phyloP scores from a whole-genome alignment of 139 green algal genomes.

The Spirogloea muscicola region DNA sequence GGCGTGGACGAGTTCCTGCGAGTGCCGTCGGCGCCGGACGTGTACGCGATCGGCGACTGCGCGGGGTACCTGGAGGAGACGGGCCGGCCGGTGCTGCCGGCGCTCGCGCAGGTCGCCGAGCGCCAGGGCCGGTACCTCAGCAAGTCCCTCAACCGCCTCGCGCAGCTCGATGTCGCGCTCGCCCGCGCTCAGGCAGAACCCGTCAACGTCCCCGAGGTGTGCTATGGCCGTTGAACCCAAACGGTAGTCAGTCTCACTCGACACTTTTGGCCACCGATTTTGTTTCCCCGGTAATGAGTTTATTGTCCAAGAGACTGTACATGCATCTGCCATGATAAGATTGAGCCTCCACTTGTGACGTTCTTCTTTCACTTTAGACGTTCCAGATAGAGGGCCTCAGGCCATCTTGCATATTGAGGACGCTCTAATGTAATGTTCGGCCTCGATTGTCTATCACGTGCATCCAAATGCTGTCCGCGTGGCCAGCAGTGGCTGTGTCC shows the following conservation, averaged over 20 bases:
- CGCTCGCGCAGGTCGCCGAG: slow-evolving; percentile 86
- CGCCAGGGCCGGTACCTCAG: slow-evolving; percentile 88
- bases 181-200: neutral
- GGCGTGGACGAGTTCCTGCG: slow-evolving; percentile 24
- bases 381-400: too few species aligned
- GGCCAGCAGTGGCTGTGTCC: neutral
- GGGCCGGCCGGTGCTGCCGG: slow-evolving; percentile 56
- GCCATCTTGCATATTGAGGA: too few species aligned
- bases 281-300: too few species aligned
- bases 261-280: too few species aligned
- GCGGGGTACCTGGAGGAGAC: slow-evolving; percentile 68
- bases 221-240: too few species aligned
- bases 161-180: neutral
- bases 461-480: neutral
- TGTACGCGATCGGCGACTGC: slow-evolving; percentile 85
- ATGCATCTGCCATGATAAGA: too few species aligned
- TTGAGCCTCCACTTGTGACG: too few species aligned
- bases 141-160: slow-evolving; percentile 60
- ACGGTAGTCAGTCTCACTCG: too few species aligned
- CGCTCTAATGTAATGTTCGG: too few species aligned
- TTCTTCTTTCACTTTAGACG: too few species aligned
- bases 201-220: neutral
- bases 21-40: slow-evolving; percentile 39
- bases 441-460: too few species aligned
- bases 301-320: too few species aligned